A percentile compares a stretch with the other conserved stretches of the same genome.
Evolutionary conservation across 306 rosid genomes (phyloP).

Genomic region (Quillaja saponaria): DNA sequence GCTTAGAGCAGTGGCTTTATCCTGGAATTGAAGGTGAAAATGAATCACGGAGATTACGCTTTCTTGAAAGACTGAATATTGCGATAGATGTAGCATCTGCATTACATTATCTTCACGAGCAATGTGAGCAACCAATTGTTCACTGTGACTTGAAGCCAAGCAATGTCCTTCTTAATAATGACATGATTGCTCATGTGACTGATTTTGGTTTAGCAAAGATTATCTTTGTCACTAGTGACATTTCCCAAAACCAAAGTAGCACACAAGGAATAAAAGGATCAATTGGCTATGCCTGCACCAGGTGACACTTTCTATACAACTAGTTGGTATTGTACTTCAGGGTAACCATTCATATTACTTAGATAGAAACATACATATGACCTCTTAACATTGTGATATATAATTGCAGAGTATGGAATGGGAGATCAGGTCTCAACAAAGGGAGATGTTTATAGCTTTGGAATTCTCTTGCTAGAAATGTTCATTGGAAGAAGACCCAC

Average conservation of each 20-base stretch:
- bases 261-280: not conserved
- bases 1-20: not conserved
- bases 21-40: not conserved
- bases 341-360: not conserved
- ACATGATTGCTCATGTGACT: not conserved
- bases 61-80: not conserved
- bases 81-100: no score
- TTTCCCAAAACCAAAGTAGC: no score
- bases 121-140: no score
- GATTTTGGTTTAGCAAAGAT: not conserved
- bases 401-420: not conserved
- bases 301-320: not conserved
- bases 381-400: no score
- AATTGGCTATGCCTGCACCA: not conserved
- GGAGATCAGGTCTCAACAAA: not conserved
- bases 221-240: no score
- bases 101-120: no score
- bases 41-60: not conserved
- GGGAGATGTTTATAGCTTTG: not conserved
- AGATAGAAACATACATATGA: no score
- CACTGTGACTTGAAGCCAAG: no score
- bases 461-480: not conserved
- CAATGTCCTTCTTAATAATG: no score
- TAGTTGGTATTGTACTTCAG: not conserved
- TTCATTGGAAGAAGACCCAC: not conserved